Conservation (phyloP, 768 basidiomycete genomes). For the Leccinum obscurum region DNA sequence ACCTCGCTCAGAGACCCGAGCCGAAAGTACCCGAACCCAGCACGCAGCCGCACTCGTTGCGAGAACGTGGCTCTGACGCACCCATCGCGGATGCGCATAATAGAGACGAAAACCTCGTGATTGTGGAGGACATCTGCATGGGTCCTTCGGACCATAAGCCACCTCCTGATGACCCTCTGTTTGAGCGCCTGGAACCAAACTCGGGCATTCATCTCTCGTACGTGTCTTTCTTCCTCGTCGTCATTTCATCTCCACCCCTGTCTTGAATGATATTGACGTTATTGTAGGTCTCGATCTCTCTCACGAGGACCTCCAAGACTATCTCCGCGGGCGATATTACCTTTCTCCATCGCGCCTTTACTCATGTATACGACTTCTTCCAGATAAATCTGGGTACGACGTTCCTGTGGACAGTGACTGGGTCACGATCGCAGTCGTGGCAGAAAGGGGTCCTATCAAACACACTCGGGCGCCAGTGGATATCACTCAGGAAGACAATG, state of each 20-base stretch:
- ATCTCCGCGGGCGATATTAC: slow-evolving; percentile 82
- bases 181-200: slow-evolving; percentile 84
- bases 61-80: slow-evolving; percentile 10
- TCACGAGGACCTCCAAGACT: slow-evolving; percentile 72
- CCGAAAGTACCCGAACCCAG: slow-evolving; percentile 12
- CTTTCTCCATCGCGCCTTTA: slow-evolving; percentile 89
- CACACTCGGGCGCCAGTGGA: slow-evolving; percentile 67
- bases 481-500: slow-evolving; percentile 47
- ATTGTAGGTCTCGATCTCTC: slow-evolving; percentile 65
- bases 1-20: slow-evolving; percentile 22
- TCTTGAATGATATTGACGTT: slow-evolving; percentile 10
- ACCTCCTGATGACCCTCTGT: slow-evolving; percentile 71
- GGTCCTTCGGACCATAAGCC: slow-evolving; percentile 79
- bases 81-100: slow-evolving; percentile 8
- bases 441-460: slow-evolving; percentile 81
- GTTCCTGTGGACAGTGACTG: slow-evolving; percentile 92
- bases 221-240: slow-evolving; percentile 31
- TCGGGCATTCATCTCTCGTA: slow-evolving; percentile 84
- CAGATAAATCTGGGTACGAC: slow-evolving; percentile 83
- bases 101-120: slow-evolving; percentile 62
- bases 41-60: not conserved
- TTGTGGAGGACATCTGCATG: slow-evolving; percentile 74
- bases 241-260: not conserved
- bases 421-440: slow-evolving; percentile 95
- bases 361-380: slow-evolving; percentile 73